Evolutionary conservation across 2,329 filamentous ascomycete species (phyloP), one percentile per base, ranked within the genome.

Genomic region (Fusarium heterosporum): DNA sequence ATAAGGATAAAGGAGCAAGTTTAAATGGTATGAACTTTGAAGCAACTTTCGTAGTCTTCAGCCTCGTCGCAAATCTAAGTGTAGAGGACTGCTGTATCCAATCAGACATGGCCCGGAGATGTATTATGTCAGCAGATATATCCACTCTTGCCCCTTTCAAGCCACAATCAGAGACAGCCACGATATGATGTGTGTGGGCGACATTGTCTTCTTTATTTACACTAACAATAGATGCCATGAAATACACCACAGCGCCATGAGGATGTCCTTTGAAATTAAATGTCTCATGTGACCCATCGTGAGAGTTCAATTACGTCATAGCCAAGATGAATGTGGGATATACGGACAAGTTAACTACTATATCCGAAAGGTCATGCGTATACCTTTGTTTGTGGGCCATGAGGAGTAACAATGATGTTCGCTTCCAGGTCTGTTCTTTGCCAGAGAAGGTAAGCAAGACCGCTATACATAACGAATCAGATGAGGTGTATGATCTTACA

Each of bases 51-150:
- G 61, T 55, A 36, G 39, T 51, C 32, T 49, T 57, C 68, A 71
- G 65, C 66, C 68, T 66, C 47, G 68, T 72, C 68, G 70, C 70
- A 66, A 70, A 71, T 70, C 60, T 49, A 55, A 45, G 52, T 45
- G 42, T 30, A 59, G 40, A 54, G 32, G 19, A 40, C 19, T 28
- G 40, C 45, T 14, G 55, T 42, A 48, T 32, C 70, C 70, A 72
- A 72, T 72, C 19, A 70, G 32, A 36, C 40, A 39, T 38, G 17
- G 26, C 8, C 14, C 3, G 17, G 3, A 8, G 1, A 0, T 9
- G 17, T 17, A 34, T 71, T 72, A 72, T 69, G 70, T 72, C 68
- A 72, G 68, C 70, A 57, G 7, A 1, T 2, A 2, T 22, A 8
- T 17, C 63, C 60, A 64, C 34, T 29, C 25, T 17, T 38, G 36